Evolutionary conservation across 768 basidiomycete species (phyloP).

Genomic region (Kwoniella bestiolae): DNA sequence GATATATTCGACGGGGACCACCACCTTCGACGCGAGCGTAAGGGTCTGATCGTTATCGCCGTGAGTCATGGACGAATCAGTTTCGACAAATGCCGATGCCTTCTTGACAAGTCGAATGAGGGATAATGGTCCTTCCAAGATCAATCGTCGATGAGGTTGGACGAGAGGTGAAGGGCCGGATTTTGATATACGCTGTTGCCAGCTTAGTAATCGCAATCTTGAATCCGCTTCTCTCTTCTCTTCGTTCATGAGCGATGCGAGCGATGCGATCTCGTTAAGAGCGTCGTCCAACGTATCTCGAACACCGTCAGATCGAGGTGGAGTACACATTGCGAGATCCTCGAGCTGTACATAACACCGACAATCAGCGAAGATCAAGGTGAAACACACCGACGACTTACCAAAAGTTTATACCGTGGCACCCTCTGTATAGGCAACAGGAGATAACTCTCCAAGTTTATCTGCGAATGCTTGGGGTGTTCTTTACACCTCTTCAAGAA

Average conservation of each 20-base stretch:
- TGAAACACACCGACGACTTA: not conserved
- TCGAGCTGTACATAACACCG: constrained; percentile 62
- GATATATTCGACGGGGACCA: constrained; percentile 87
- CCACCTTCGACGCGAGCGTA: constrained; percentile 66
- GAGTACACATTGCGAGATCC: constrained; percentile 80
- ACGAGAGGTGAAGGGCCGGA: constrained; percentile 96
- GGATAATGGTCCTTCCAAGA: constrained; percentile 86
- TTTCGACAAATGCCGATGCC: constrained; percentile 77
- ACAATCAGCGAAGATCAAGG: not conserved
- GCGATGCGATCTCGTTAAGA: constrained; percentile 78
- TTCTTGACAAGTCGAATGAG: constrained; percentile 91
- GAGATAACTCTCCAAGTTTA: constrained; percentile 91
- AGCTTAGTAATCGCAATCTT: constrained; percentile 79
- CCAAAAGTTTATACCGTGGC: constrained; percentile 88
- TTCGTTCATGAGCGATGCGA: constrained; percentile 97
- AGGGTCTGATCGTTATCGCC: constrained; percentile 45
- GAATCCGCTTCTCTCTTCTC: constrained; percentile 95
- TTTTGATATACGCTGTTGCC: constrained; percentile 74
- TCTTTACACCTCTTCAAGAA: constrained; percentile 83
- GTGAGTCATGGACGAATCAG: constrained; percentile 46
- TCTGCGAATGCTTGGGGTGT: constrained; percentile 87
- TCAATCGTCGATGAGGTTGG: constrained; percentile 92
- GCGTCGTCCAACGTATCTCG: constrained; percentile 80
- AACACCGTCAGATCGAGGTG: constrained; percentile 75
- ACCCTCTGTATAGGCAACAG: constrained; percentile 94